A percentile compares a stretch with the other conserved stretches of the same genome.
Conservation (phyloP, 2,329 filamentous ascomycete species). For the Fonsecaea multimorphosa region DNA sequence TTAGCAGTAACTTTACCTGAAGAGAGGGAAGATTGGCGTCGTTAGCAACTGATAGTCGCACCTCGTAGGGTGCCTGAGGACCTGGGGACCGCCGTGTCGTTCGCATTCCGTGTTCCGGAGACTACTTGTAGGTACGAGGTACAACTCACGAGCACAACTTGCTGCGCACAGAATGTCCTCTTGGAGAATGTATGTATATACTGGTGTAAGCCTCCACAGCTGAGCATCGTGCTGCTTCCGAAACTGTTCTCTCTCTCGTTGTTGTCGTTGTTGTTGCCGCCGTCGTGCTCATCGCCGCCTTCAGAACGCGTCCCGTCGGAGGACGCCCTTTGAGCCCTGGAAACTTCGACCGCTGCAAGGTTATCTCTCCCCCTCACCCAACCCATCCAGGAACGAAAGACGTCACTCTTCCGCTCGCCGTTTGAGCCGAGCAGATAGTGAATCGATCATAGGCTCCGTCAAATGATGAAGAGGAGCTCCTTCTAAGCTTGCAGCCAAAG, state of each 20-base stretch:
- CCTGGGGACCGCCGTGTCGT: not conserved
- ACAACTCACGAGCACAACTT: not conserved
- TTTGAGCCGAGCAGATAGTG: not conserved
- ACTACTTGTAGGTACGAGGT: not conserved
- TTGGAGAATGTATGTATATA: not conserved
- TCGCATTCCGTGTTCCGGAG: not conserved
- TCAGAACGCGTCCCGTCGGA: not conserved
- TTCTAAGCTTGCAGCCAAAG: not conserved
- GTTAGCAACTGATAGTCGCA: not conserved
- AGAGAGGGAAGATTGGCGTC: not conserved
- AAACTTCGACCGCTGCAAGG: slow-evolving; percentile 14
- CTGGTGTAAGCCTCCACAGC: not conserved
- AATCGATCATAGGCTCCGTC: not conserved
- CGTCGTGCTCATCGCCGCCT: not conserved
- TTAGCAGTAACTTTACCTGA: not conserved
- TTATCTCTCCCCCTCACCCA: slow-evolving; percentile 18
- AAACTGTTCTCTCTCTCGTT: not conserved
- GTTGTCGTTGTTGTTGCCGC: not conserved
- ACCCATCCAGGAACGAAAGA: not conserved
- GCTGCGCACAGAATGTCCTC: not conserved
- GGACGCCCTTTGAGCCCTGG: not conserved
- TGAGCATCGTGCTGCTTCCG: not conserved
- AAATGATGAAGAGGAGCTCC: slow-evolving; percentile 1
- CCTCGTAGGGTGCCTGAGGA: not conserved
- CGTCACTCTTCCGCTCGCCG: slow-evolving; percentile 1